Percentiles rank a stretch among this genome's conserved stretches.
These are phyloP conservation scores for Pilatotrama ljubarskyi DNA, from an alignment of 768 basidiomycete species.

Conservation along the genomic window DNA sequence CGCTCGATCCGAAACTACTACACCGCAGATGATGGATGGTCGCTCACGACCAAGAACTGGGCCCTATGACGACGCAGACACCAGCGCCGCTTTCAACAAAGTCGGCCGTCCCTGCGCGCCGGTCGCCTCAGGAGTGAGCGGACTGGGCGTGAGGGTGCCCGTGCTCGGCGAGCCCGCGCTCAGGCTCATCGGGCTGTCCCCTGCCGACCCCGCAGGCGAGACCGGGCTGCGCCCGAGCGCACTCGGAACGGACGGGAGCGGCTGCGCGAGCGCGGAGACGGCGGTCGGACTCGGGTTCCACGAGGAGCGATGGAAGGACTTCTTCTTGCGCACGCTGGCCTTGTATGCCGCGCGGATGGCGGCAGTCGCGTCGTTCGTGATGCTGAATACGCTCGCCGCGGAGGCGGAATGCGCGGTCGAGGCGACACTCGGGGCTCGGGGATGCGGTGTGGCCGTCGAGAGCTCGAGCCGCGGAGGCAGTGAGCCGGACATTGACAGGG, in stretches of 20 bases:
- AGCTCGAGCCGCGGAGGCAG: conserved; percentile 16
- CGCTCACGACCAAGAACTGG: neutral
- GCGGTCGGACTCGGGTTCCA: conserved; percentile 39
- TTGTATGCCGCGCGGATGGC: conserved; percentile 56
- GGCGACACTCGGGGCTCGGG: conserved; percentile 23
- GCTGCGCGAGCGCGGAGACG: conserved; percentile 2
- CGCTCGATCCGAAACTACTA: neutral
- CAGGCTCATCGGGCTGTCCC: conserved; percentile 13
- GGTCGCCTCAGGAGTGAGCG: conserved; percentile 13
- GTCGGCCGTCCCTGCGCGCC: neutral
- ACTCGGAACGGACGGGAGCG: neutral
- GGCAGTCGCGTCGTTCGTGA: conserved; percentile 32
- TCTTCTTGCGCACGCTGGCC: conserved; percentile 47
- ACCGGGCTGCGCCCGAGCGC: conserved; percentile 3
- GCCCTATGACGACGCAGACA: conserved; percentile 16
- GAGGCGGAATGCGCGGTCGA: conserved; percentile 16
- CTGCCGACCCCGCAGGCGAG: neutral
- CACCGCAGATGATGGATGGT: neutral
- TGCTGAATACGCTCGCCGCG: conserved; percentile 16
- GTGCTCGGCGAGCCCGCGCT: conserved; percentile 14
- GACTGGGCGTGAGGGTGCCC: conserved; percentile 15
- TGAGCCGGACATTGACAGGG: conserved; percentile 14
- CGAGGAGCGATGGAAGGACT: conserved; percentile 50
- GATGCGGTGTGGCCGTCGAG: neutral
- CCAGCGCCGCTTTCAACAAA: conserved; percentile 12